Base-by-base conservation (phyloP, 176 grass and related monocot species). In the Pontederia paniculata region DNA sequence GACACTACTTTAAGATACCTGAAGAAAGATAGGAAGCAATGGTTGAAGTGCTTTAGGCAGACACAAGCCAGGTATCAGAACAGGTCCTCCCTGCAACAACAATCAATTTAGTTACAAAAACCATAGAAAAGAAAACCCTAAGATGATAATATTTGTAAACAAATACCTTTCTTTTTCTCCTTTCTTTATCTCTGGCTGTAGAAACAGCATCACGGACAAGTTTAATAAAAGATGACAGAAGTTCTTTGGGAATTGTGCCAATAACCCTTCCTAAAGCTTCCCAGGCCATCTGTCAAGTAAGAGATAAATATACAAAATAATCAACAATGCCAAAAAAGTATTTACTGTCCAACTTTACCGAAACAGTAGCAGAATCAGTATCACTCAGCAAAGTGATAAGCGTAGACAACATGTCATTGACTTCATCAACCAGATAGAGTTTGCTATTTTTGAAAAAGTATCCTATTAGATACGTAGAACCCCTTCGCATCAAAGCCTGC, bases 131-230 rank as follows among this genome's bases (percentile, higher is more conserved):
- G 46, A 50, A 69, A 19, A 50, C 48, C 3, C 13, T 12, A 16
- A 50, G n/a, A 50, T 50, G 48, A 50, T 8, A 13, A 16, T 15
- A 50, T 13, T 17, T 8, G 48, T 50, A 71, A 63, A 72, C 3
- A 42, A 70, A 15, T 49, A 88, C 93, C 86, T 97, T 97, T 79
- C 80, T 73, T 75, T 77, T 97, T 72, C 93, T 83, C 51, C 86
- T 79, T 43, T 90, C 93, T 78, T 97, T 97, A 78, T 97, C 86
- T 84, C 86, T 87, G 22, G 93, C 93, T 15, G 93, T 90, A 66
- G 86, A 97, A 44, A 97, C 62, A 78, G 93, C 82, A 87, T 97
- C 93, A 4, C 86, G 85, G 20, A 97, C 83, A 73, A 97, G 18
- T 79, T 90, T 97, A 60, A 97, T 97, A 74, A 87, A 84, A 9